A percentile compares a stretch with the other conserved stretches of the same genome.
phyloP scores from a whole-genome alignment of 768 basidiomycete genomes.

The Botryobasidium botryosum region DNA sequence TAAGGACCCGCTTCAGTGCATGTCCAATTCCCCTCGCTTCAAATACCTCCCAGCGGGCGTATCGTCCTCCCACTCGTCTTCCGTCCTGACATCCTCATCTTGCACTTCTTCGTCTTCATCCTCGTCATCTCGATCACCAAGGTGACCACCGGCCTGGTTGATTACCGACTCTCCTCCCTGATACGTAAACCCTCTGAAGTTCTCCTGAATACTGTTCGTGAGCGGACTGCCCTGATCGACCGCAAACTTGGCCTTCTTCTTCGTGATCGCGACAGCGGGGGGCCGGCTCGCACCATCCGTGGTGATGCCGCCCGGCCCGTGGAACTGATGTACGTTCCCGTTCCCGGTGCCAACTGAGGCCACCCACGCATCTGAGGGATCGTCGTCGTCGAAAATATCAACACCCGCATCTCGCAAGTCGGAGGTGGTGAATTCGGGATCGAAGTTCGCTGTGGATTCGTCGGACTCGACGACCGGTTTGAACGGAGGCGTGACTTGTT shows the following conservation, averaged over 20 bases:
- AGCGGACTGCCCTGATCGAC: constrained; percentile 39
- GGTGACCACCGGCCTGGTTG: constrained; percentile 29
- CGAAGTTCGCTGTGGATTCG: constrained; percentile 95
- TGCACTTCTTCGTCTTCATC: constrained; percentile 35
- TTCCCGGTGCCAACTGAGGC: constrained; percentile 39
- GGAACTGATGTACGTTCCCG: constrained; percentile 38
- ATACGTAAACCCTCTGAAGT: constrained; percentile 80
- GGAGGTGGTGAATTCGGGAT: constrained; percentile 93
- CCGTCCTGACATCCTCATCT: background rate
- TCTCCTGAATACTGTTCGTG: constrained; percentile 87
- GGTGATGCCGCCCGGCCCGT: constrained; percentile 63
- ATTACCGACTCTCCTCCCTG: constrained; percentile 25
- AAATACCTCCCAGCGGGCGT: constrained; percentile 1
- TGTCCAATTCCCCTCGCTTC: background rate
- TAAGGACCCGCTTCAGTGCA: no score
- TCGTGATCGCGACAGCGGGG: constrained; percentile 7
- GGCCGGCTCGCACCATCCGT: constrained; percentile 12
- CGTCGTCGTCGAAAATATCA: constrained; percentile 25
- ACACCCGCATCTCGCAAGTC: constrained; percentile 57
- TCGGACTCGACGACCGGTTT: constrained; percentile 96
- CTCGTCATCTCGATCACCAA: constrained; percentile 46
- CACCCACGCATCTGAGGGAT: constrained; percentile 49
- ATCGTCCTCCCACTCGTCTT: constrained; percentile 9
- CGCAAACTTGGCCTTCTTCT: background rate
- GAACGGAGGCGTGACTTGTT: constrained; percentile 92